Conservation (phyloP, 495 filamentous ascomycete genomes). For the Aspergillus coremiiformis region DNA sequence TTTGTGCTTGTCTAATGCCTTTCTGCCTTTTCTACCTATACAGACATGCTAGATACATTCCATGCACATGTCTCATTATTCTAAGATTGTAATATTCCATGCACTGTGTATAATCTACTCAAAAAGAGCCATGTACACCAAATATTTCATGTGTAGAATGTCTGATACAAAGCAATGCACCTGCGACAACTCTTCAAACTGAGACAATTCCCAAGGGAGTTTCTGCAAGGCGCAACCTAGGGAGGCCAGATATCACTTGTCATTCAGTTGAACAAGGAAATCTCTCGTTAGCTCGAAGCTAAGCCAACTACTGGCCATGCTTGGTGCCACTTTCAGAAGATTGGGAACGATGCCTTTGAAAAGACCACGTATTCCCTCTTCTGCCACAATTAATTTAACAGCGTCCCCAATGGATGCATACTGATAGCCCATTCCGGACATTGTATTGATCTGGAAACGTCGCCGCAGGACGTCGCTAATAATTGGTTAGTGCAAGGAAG, state of each 20-base stretch:
- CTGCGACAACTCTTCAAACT: not conserved
- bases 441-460: conserved; percentile 97
- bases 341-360: conserved; percentile 95
- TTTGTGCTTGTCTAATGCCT: not conserved
- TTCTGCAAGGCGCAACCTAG: not conserved
- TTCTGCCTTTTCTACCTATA: not conserved
- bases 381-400: conserved; percentile 65
- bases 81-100: not conserved
- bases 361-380: conserved; percentile 70
- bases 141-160: not conserved
- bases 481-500: conserved; percentile 5
- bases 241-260: conserved; percentile 16
- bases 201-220: not conserved
- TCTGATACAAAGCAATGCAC: not conserved
- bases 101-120: not conserved
- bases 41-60: not conserved
- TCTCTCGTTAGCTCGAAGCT: conserved; percentile 93
- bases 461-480: conserved; percentile 85
- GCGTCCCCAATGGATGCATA: conserved; percentile 86
- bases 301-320: conserved; percentile 97
- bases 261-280: conserved; percentile 58
- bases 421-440: conserved; percentile 97
- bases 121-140: not conserved
- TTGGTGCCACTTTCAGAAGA: conserved; percentile 91
- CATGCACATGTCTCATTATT: not conserved